Conservation (phyloP, 2,329 filamentous ascomycete species). For the Apiospora phragmitis region DNA sequence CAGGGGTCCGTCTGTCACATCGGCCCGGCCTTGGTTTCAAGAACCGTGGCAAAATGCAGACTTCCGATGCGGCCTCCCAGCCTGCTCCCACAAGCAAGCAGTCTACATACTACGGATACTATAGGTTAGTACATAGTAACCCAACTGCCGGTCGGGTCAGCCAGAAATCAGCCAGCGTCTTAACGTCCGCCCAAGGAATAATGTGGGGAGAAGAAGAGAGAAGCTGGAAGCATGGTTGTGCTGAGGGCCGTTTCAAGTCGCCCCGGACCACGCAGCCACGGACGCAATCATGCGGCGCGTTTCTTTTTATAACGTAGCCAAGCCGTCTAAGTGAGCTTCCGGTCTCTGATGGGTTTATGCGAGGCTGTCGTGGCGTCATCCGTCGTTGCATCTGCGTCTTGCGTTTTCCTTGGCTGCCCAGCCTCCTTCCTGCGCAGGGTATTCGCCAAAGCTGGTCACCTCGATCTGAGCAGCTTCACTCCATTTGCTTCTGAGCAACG, state of each 20-base stretch:
- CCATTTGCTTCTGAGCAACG: background rate
- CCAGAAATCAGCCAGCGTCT: background rate
- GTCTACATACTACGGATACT: background rate
- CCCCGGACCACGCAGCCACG: background rate
- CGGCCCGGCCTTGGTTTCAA: background rate
- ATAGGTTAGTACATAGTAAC: too few species aligned
- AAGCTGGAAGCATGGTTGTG: background rate
- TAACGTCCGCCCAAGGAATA: background rate
- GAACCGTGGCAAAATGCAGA: background rate
- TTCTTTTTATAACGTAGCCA: background rate
- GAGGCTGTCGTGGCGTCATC: background rate
- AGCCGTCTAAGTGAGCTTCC: background rate
- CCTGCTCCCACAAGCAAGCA: too few species aligned
- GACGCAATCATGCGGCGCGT: background rate
- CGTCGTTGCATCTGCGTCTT: background rate
- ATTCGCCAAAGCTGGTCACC: background rate
- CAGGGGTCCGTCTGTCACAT: background rate
- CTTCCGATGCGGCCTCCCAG: background rate
- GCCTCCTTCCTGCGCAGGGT: background rate
- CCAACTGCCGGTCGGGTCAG: background rate
- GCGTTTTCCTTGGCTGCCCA: background rate
- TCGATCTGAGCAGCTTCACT: too few species aligned
- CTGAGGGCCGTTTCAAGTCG: background rate
- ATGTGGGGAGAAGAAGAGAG: background rate
- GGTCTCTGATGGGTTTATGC: background rate